These are phyloP conservation scores for Cladosporium sphaerospermum DNA, from an alignment of 2,329 filamentous ascomycete species.

Conservation along the genomic window DNA sequence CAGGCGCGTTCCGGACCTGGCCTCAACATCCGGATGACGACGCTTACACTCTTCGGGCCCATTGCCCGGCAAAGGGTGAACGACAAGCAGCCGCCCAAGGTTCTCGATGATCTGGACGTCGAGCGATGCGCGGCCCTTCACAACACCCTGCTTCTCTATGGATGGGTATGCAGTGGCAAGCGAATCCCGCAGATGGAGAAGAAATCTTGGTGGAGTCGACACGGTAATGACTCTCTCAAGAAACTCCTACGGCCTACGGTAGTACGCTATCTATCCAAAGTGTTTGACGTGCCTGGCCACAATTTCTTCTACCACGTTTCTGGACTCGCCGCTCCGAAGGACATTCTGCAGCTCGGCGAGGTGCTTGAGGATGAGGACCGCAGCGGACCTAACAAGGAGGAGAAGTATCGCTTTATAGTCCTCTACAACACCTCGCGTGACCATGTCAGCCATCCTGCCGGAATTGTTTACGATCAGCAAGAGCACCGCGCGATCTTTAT, in stretches of 20 bases:
- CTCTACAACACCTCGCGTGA: conserved; percentile 26
- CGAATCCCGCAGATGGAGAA: conserved; percentile 26
- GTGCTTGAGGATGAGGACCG: conserved; percentile 26
- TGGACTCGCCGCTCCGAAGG: conserved; percentile 22
- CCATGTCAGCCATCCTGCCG: conserved; percentile 26
- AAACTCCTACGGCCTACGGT: conserved; percentile 23
- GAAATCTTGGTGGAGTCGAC: conserved; percentile 28
- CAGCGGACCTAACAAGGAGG: conserved; percentile 10
- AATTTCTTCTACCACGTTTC: conserved; percentile 30
- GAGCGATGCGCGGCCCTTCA: conserved; percentile 29
- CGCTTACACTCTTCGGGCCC: conserved; percentile 22
- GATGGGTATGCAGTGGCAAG: conserved; percentile 29
- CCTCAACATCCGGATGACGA: conserved; percentile 14
- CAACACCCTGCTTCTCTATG: conserved; percentile 30
- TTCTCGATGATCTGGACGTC: conserved; percentile 22
- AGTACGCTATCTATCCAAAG: conserved; percentile 26
- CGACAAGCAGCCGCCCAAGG: conserved; percentile 17
- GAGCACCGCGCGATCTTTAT: conserved; percentile 27
- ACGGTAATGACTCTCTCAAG: conserved; percentile 23
- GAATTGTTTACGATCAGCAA: conserved; percentile 28
- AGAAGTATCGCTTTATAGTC: conserved; percentile 27
- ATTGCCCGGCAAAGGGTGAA: conserved; percentile 29
- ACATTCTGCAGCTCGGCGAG: conserved; percentile 26
- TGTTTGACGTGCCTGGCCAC: conserved; percentile 28
- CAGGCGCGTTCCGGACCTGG: conserved; percentile 7